phyloP scores from a whole-genome alignment of 2,329 filamentous ascomycete genomes.

The Trichoderma afroharzianum region DNA sequence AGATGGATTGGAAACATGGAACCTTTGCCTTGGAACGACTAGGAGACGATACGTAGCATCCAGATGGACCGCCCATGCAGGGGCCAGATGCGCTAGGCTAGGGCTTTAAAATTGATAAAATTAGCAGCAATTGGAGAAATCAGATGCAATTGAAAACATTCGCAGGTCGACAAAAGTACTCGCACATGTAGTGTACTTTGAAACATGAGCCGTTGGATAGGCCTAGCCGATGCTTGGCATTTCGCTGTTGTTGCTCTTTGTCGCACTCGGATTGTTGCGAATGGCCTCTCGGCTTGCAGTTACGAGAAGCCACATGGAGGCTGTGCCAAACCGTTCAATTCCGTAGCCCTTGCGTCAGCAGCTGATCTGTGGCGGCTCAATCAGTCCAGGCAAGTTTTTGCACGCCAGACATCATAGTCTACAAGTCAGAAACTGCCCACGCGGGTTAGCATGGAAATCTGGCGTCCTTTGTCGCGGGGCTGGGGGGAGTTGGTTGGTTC shows the following conservation, averaged over 20 bases:
- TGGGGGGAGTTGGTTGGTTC: background rate
- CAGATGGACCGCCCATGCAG: background rate
- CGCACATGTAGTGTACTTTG: background rate
- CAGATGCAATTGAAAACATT: background rate
- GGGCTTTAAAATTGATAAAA: constrained; percentile 11
- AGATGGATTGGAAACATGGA: background rate
- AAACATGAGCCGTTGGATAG: background rate
- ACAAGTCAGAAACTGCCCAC: background rate
- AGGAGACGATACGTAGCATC: background rate
- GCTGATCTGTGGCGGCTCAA: constrained; percentile 10
- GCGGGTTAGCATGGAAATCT: background rate
- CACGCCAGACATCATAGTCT: background rate
- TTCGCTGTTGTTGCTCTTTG: background rate
- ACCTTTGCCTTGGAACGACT: background rate
- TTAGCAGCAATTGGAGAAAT: constrained; percentile 6
- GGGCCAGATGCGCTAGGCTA: constrained; percentile 10
- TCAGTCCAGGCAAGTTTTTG: background rate
- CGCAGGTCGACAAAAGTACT: background rate
- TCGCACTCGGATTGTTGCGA: background rate
- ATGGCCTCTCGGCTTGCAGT: background rate
- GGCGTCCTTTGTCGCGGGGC: background rate
- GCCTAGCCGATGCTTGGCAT: background rate
- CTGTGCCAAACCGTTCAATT: background rate
- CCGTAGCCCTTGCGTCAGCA: constrained; percentile 5
- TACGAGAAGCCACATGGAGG: constrained; percentile 2